Conservation (phyloP, 345 rosid genomes). For the Pistacia integerrima region DNA sequence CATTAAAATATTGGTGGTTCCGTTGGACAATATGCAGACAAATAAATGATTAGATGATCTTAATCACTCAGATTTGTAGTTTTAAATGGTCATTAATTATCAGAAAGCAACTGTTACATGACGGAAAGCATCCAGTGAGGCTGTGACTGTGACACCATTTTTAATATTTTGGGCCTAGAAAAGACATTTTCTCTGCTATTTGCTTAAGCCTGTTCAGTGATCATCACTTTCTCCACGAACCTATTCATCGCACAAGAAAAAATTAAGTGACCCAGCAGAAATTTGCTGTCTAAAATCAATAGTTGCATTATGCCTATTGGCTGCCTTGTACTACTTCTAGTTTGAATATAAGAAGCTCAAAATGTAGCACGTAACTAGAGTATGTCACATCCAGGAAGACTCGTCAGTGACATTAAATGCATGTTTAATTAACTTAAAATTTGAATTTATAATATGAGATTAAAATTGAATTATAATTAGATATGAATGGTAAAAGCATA, state of each 20-base stretch:
- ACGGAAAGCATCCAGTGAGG: too few relatives aligned
- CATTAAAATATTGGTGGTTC: too few relatives aligned
- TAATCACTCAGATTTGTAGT: too few relatives aligned
- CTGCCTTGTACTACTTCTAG: neutral
- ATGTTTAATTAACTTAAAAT: too few relatives aligned
- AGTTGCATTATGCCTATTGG: neutral
- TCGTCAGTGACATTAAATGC: neutral
- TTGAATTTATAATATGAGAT: neutral
- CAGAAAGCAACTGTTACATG: too few relatives aligned
- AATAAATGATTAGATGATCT: too few relatives aligned
- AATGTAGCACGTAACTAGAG: neutral
- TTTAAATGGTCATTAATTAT: too few relatives aligned
- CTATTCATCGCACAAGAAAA: neutral
- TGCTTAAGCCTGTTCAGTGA: neutral
- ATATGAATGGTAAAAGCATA: neutral
- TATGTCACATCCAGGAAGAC: neutral
- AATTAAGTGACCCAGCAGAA: neutral
- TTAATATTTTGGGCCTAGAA: neutral
- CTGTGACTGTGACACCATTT: neutral
- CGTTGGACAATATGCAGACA: too few relatives aligned
- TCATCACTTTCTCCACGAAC: conserved; percentile 1
- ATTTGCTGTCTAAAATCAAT: neutral
- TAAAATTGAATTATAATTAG: neutral
- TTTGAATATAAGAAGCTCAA: conserved; percentile 1
- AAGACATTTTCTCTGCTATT: conserved; percentile 1